Evolutionary conservation across 2,329 filamentous ascomycete species (phyloP), one percentile per base, ranked within the genome.

Genomic region (Fusarium multiceps): DNA sequence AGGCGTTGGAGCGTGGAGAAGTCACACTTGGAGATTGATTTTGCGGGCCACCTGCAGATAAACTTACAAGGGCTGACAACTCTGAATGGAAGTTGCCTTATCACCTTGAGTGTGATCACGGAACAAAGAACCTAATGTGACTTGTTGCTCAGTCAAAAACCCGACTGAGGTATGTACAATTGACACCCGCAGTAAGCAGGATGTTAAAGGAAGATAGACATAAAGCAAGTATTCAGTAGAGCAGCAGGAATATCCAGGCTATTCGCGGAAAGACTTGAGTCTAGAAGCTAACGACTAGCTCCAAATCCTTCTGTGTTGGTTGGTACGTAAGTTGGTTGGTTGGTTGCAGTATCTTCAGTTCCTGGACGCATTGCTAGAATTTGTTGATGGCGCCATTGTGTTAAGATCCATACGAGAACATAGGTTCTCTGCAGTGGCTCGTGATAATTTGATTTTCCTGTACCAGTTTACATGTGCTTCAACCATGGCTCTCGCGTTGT

Each of bases 1-100:
- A 58, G 63, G 45, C 40, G 40, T 62, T 70, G 43, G 45, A 71
- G 68, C 68, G 54, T 63, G 68, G 68, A 71, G 68, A 69, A 69
- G 60, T 41, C 40, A 28, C 53, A 55, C 43, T 65, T 58, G 28
- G 49, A 64, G 68, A 50, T 62, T 68, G 68, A 46, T 54, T 68
- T 60, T 66, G 68, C 55, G 59, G 68, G 64, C 55, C 63, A 65
- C 58, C 43, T 58, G 42, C 40, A 56, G 30, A 37, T 54, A 54
- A 48, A 68, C 59, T 50, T 32, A 46, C 37, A 55, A 66, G 61
- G 46, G 49, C 34, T 13, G 16, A 47, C 23, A 48, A 11, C 7
- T 32, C n/a, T 37, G 34, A 37, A 37, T 12, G 34, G 34, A 37
- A n/a, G 34, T 37, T n/a, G 34, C 34, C 34, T 37, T 37, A 10